phyloP scores from a whole-genome alignment of 2,329 filamentous ascomycete species.

The Pleomassaria siparia region DNA sequence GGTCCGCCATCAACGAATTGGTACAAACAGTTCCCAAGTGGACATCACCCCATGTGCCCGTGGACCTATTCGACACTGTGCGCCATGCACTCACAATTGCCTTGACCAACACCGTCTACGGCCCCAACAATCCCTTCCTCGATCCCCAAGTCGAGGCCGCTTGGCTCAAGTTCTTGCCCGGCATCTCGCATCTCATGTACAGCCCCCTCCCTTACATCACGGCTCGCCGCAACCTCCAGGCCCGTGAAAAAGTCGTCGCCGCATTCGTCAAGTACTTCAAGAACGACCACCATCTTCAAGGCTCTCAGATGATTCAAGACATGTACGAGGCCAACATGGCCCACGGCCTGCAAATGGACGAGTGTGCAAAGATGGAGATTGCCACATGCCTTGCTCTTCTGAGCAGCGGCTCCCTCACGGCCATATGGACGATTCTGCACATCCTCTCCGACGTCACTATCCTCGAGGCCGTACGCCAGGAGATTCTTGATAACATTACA shows the following conservation, averaged over 20 bases:
- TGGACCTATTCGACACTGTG: constrained; percentile 23
- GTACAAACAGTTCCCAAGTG: constrained; percentile 20
- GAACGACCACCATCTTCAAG: constrained; percentile 41
- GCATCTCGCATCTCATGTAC: constrained; percentile 26
- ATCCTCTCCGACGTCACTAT: constrained; percentile 38
- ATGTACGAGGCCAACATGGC: constrained; percentile 38
- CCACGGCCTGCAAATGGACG: constrained; percentile 35
- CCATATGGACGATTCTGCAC: constrained; percentile 47
- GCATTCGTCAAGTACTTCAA: constrained; percentile 46
- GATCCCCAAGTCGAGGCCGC: constrained; percentile 38
- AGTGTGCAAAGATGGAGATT: constrained; percentile 48
- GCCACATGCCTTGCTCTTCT: constrained; percentile 46
- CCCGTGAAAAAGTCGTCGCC: constrained; percentile 38
- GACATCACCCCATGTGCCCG: constrained; percentile 3
- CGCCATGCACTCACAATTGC: constrained; percentile 39
- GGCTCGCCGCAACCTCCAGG: constrained; percentile 34
- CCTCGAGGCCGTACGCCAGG: constrained; percentile 34
- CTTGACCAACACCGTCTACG: constrained; percentile 46
- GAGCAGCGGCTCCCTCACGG: constrained; percentile 43
- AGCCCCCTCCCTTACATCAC: constrained; percentile 28
- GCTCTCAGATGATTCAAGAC: constrained; percentile 40
- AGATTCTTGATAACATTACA: constrained; percentile 20
- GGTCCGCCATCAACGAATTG: constrained; percentile 36
- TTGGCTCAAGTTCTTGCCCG: constrained; percentile 35
- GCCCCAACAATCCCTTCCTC: constrained; percentile 45